phyloP scores from a whole-genome alignment of 306 rosid genomes.

The Cyamopsis tetragonoloba region DNA sequence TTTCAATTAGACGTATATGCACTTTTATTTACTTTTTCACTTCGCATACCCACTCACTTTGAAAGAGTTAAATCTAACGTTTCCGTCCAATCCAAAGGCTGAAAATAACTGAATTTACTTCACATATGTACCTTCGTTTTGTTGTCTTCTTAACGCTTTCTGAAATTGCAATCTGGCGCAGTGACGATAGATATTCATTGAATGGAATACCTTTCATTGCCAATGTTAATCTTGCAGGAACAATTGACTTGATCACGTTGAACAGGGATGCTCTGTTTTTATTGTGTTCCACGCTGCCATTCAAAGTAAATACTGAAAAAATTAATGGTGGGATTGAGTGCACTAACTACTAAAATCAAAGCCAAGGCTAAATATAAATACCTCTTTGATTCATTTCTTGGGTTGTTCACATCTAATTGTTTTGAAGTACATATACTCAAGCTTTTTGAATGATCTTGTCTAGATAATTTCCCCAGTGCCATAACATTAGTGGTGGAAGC shows the following conservation, averaged over 20 bases:
- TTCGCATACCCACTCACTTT: too few species aligned
- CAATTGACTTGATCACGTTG: constrained; percentile 42
- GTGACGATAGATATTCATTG: constrained; percentile 65
- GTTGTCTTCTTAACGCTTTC: constrained; percentile 48
- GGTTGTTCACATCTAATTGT: constrained; percentile 29
- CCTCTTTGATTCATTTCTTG: constrained; percentile 40
- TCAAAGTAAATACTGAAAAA: background rate
- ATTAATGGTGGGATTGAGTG: background rate
- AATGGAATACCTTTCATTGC: constrained; percentile 46
- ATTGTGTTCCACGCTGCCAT: constrained; percentile 35
- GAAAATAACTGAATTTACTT: constrained; percentile 2
- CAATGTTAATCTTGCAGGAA: constrained; percentile 50
- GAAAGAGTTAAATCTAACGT: too few species aligned
- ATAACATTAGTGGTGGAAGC: constrained; percentile 45
- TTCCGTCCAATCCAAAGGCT: background rate
- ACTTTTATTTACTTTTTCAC: too few species aligned
- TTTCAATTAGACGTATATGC: too few species aligned
- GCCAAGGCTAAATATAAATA: constrained; percentile 33
- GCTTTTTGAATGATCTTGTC: constrained; percentile 34
- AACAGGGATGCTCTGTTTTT: constrained; percentile 41
- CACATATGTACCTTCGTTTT: constrained; percentile 53
- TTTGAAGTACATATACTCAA: constrained; percentile 16
- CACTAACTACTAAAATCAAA: constrained; percentile 1
- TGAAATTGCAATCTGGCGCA: constrained; percentile 65
- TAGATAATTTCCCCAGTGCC: constrained; percentile 55